Conservation (phyloP, 1,284 basidiomycete species). For the Inonotus hispidus region DNA sequence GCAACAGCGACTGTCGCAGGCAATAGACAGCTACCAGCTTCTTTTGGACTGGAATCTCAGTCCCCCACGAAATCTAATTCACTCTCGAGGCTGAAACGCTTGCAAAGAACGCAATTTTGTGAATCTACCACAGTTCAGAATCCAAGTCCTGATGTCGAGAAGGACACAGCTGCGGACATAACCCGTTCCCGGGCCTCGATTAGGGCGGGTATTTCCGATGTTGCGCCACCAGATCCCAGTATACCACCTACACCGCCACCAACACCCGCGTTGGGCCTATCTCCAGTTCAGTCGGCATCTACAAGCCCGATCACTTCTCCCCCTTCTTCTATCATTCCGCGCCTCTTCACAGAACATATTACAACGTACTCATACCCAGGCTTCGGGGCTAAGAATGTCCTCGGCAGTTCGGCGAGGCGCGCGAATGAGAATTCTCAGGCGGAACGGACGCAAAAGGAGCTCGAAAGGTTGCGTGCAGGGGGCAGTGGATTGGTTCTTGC, state of each 20-base stretch:
- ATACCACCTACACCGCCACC: not conserved
- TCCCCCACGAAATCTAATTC: not conserved
- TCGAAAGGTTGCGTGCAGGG: slow-evolving; percentile 6
- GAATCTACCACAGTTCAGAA: not conserved
- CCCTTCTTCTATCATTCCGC: slow-evolving; percentile 2
- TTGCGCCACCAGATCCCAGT: not conserved
- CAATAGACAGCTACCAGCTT: not conserved
- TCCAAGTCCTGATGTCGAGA: not conserved
- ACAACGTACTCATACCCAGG: not conserved
- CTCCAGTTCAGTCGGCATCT: not conserved
- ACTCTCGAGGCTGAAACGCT: not conserved
- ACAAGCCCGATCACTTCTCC: not conserved
- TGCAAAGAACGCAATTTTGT: not conserved
- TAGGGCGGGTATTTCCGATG: not conserved
- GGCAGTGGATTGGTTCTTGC: slow-evolving; percentile 8
- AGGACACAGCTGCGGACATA: not conserved
- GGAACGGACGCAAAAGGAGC: slow-evolving; percentile 8
- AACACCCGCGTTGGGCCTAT: not conserved
- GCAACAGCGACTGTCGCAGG: not conserved
- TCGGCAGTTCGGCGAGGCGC: not conserved
- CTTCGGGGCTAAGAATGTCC: not conserved
- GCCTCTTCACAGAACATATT: not conserved
- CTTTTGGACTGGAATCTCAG: not conserved
- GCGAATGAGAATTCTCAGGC: slow-evolving; percentile 1
- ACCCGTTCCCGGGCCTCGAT: not conserved